Evolutionary conservation across 1,284 basidiomycete genomes (phyloP), one percentile per base, ranked within the genome.

Genomic region (Singerocomus inundabilis): DNA sequence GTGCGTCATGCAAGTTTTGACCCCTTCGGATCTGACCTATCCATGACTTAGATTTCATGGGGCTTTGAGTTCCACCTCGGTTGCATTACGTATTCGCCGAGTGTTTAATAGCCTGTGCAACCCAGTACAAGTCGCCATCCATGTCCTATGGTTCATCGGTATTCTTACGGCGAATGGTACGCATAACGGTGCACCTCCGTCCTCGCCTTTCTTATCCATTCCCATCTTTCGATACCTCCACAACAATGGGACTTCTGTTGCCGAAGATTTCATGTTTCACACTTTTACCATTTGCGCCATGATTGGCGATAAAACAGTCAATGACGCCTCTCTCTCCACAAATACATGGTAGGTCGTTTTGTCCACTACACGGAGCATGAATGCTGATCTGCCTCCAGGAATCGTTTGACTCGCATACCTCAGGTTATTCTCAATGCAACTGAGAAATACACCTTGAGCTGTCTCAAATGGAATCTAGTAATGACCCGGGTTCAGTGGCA

Each of bases 301-400:
- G 57, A 68, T 84, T 41, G 72, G 79, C 7, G 76, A 78, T 57
- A 85, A 82, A 64, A 77, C 77, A 66, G 57, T 82, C 36, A 78
- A 83, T 46, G 82, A 85, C 52, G 67, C 70, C 51, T 66, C 72
- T 1, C 76, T 75, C 57, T 63, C 71, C 35, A 69, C 68, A 51
- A 73, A 65, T 49, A 69, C 70, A 34, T 82, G 80, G 75, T 76
- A 21, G 24, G 62, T 54, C 21, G n/a, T 31, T 36, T 46, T 29
- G 6, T 9, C 3, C 33, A 36, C 16, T 11, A 36, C 32, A 37
- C 6, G 3, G 29, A 13, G 31, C 26, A 42, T 44, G 26, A 24
- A 44, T n/a, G 12, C 43, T 62, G 16, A 63, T 48, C 15, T 16
- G 39, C 11, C 48, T 50, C 24, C 29, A 67, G 71, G 69, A 56